A percentile compares a stretch with the other conserved stretches of the same genome.
phyloP scores from a whole-genome alignment of 176 grass and related monocot genomes.

The bread wheat (Triticum aestivum) region IWGSC_CS_RefSeq_v2.1 NC_057809.1:464653385-464653884 shows the following conservation, averaged over 20 bases:
- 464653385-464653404: too few species aligned
- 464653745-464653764: background rate
- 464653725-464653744: background rate
- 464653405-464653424: too few species aligned
- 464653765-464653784: background rate
- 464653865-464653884: conserved; percentile 18
- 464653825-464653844: background rate
- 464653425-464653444: too few species aligned
- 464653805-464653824: background rate
- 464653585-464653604: background rate
- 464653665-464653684: conserved; percentile 13
- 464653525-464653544: too few species aligned
- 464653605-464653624: background rate
- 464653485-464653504: too few species aligned
- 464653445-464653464: too few species aligned
- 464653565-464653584: too few species aligned
- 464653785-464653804: background rate
- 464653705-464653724: conserved; percentile 12
- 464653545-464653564: too few species aligned
- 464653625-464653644: background rate
- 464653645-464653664: background rate
- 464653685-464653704: background rate
- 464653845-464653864: background rate
- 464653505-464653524: too few species aligned
- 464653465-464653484: too few species aligned